phyloP scores from a whole-genome alignment of 805 yeast genomes.

The Saccharomycopsis sp. region DNA sequence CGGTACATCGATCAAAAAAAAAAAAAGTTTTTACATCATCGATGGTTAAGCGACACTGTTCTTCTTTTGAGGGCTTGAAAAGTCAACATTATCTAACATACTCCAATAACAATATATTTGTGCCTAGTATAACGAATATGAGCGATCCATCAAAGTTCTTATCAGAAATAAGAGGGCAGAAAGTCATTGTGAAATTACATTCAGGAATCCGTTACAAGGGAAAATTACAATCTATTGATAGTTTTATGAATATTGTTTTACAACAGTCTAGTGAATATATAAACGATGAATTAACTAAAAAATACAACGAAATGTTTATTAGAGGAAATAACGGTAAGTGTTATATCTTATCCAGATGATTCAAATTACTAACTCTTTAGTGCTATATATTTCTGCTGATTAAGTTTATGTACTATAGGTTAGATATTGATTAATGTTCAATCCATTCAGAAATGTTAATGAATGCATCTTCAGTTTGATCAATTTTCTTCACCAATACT shows the following conservation, averaged over 20 bases:
- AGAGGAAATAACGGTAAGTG: constrained; percentile 80
- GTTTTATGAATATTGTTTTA: constrained; percentile 91
- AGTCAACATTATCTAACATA: too few relatives aligned
- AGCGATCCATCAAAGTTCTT: constrained; percentile 65
- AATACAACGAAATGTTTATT: constrained; percentile 73
- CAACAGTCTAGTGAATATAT: constrained; percentile 58
- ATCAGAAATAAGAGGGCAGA: constrained; percentile 67
- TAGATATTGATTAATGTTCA: background rate
- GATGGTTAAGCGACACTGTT: too few relatives aligned
- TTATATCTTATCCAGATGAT: background rate
- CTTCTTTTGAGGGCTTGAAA: too few relatives aligned
- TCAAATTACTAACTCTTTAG: background rate
- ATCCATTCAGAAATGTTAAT: constrained; percentile 18
- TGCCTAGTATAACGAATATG: too few relatives aligned
- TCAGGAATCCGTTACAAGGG: constrained; percentile 84
- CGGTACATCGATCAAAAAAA: too few relatives aligned
- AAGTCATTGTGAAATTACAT: constrained; percentile 75
- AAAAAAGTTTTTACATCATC: too few relatives aligned
- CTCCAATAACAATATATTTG: too few relatives aligned
- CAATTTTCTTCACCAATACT: constrained; percentile 34
- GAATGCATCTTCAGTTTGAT: constrained; percentile 19
- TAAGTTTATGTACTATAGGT: too few relatives aligned
- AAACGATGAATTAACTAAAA: constrained; percentile 40
- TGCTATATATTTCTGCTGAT: constrained; percentile 13
- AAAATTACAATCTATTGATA: constrained; percentile 81